Evolutionary conservation across 176 grass and related monocot genomes (phyloP).

Genomic region (Oryza meridionalis): DNA sequence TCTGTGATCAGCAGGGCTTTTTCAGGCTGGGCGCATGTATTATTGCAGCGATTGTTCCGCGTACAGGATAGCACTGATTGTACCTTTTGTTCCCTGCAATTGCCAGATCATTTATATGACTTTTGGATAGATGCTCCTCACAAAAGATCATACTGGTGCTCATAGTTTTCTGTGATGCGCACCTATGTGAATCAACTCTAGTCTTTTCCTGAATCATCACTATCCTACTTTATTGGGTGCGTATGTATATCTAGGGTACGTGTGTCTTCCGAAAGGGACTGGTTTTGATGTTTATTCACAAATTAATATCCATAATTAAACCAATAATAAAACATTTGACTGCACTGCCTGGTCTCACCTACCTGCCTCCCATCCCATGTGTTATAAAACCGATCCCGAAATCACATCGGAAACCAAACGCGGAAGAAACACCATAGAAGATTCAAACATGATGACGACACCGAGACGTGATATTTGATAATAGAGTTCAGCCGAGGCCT

Average conservation of each 20-base stretch:
- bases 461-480: too few species aligned
- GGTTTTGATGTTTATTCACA: background rate
- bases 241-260: conserved; percentile 20
- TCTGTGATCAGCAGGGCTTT: conserved; percentile 38
- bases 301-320: background rate
- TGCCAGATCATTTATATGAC: conserved; percentile 38
- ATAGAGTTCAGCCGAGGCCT: too few species aligned
- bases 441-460: too few species aligned
- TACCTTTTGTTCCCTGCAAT: conserved; percentile 54
- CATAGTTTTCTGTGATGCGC: conserved; percentile 37
- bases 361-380: too few species aligned
- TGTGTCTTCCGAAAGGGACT: conserved; percentile 23
- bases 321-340: background rate
- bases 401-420: too few species aligned
- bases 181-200: conserved; percentile 28
- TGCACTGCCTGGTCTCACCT: background rate
- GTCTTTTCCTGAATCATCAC: conserved; percentile 44
- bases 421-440: too few species aligned
- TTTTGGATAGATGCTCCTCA: conserved; percentile 26
- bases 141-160: conserved; percentile 36
- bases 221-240: background rate
- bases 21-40: conserved; percentile 41
- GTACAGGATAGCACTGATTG: conserved; percentile 54
- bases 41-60: conserved; percentile 62
- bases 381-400: too few species aligned